These are phyloP conservation scores for Solanum verrucosum DNA, from an alignment of 257 asterid genomes.

Conservation along the genomic window DNA sequence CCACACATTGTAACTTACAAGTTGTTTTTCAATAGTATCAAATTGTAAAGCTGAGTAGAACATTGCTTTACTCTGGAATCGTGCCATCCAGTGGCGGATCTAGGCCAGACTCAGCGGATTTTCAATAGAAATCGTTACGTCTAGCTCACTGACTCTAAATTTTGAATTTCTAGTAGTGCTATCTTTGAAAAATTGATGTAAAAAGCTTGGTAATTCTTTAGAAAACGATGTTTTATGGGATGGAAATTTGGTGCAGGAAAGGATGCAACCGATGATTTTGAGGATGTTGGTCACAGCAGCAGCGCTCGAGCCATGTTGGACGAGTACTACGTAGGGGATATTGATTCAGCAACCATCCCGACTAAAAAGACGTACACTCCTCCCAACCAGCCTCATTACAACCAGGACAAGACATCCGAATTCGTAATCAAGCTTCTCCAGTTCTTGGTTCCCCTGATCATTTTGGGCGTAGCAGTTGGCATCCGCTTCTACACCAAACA, in stretches of 20 bases:
- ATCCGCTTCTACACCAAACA: slow-evolving; percentile 66
- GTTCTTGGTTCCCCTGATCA: slow-evolving; percentile 64
- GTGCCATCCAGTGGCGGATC: not conserved
- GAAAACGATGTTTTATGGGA: not conserved
- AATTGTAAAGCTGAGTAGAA: not conserved
- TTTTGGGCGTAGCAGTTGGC: slow-evolving; percentile 66
- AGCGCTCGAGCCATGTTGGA: slow-evolving; percentile 62
- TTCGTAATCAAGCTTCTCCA: slow-evolving; percentile 69
- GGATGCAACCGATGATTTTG: slow-evolving; percentile 84
- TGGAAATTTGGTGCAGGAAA: slow-evolving; percentile 35
- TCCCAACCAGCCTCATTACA: slow-evolving; percentile 45
- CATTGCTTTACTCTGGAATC: not conserved
- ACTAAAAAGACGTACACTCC: slow-evolving; percentile 39
- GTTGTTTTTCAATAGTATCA: not conserved
- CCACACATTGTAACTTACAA: not conserved
- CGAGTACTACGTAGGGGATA: slow-evolving; percentile 50
- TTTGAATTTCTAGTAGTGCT: not conserved
- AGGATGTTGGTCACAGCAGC: slow-evolving; percentile 83
- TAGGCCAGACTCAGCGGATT: not conserved
- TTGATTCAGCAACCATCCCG: slow-evolving; percentile 44
- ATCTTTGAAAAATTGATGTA: not conserved
- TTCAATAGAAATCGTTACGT: not conserved
- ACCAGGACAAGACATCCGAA: slow-evolving; percentile 53
- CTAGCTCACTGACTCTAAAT: not conserved
- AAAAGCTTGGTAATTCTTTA: not conserved